phyloP scores from a whole-genome alignment of 2,329 filamentous ascomycete species.

The Alternaria ventricosa region DNA sequence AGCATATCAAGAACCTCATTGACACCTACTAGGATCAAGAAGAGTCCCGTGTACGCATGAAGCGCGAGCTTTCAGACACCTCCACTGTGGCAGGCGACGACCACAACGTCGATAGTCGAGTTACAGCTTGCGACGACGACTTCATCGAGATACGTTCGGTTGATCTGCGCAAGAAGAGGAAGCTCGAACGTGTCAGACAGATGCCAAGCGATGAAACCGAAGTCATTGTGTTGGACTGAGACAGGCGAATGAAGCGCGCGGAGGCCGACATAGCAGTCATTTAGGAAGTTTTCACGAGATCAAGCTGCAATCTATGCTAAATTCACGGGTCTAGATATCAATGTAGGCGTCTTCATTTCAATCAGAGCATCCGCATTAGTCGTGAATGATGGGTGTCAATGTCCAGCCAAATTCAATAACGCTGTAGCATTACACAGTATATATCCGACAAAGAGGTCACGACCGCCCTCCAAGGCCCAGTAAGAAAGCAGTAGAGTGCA shows the following conservation, averaged over 20 bases:
- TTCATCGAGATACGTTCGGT: background rate
- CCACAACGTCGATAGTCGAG: background rate
- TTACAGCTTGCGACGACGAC: background rate
- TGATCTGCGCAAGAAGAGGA: slow-evolving; percentile 2
- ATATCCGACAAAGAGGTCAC: background rate
- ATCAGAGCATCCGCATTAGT: too few relatives aligned
- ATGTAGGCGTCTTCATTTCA: too few relatives aligned
- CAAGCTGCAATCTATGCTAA: background rate
- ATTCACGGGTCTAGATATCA: too few relatives aligned
- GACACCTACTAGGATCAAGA: slow-evolving; percentile 8
- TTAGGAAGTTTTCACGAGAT: background rate
- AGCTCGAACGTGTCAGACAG: slow-evolving; percentile 1
- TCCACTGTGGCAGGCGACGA: slow-evolving; percentile 4
- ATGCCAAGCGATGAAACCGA: background rate
- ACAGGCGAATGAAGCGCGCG: background rate
- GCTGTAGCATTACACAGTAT: background rate
- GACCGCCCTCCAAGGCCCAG: background rate
- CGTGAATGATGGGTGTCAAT: background rate
- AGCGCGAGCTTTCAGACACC: slow-evolving; percentile 7
- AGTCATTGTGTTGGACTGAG: slow-evolving; percentile 8
- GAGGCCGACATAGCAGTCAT: background rate
- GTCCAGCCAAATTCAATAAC: background rate
- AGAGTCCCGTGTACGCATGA: background rate
- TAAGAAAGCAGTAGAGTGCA: background rate
- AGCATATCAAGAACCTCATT: too few relatives aligned